Evolutionary conservation across 2,329 filamentous ascomycete species (phyloP).

Genomic region (Aspergillus aculeatus): DNA sequence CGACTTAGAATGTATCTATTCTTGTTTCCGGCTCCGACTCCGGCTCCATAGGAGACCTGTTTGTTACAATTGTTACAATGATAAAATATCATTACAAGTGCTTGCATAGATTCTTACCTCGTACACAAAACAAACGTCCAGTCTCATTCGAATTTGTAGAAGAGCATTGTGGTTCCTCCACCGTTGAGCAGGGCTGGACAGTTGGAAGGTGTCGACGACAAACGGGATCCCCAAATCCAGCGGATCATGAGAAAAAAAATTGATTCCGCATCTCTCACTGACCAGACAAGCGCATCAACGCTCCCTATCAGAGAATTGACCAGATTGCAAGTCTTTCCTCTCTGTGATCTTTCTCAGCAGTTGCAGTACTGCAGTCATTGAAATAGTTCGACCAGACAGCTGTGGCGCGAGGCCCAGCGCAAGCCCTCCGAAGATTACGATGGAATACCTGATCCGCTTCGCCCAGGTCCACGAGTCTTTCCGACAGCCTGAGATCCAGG

Average conservation of each 20-base stretch:
- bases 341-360: not conserved
- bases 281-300: not conserved
- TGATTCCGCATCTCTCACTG: not conserved
- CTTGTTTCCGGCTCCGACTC: not conserved
- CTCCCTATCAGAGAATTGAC: not conserved
- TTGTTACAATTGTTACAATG: no score
- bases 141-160: no score
- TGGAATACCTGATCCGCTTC: slow-evolving; percentile 85
- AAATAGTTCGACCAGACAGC: not conserved
- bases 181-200: not conserved
- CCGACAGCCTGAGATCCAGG: slow-evolving; percentile 76
- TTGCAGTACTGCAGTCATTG: not conserved
- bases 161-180: not conserved
- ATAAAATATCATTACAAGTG: not conserved
- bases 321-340: not conserved
- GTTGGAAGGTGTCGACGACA: not conserved
- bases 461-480: slow-evolving; percentile 91
- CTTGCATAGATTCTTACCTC: no score
- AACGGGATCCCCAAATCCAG: not conserved
- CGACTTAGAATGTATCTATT: slow-evolving; percentile 7
- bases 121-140: no score
- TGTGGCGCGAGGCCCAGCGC: not conserved
- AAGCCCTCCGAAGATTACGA: slow-evolving; percentile 22
- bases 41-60: not conserved
- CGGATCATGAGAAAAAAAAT: not conserved